These are phyloP conservation scores for Lentinula novae-zelandiae DNA, from an alignment of 1,284 basidiomycete genomes.

Conservation along the genomic window DNA sequence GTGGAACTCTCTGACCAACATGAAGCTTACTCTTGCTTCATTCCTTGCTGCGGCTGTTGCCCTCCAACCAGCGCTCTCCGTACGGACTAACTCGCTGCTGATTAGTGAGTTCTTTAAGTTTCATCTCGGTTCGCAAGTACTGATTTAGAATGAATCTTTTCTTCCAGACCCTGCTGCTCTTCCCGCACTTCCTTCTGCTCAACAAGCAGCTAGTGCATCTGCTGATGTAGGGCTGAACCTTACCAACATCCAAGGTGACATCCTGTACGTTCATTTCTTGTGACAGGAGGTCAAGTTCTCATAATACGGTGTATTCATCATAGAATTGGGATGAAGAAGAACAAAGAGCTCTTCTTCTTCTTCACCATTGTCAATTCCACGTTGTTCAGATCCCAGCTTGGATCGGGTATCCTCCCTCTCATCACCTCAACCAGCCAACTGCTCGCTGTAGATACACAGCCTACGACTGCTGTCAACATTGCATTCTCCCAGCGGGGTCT, in stretches of 20 bases:
- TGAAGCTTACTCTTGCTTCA: not conserved
- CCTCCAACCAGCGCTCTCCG: not conserved
- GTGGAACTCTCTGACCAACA: not conserved
- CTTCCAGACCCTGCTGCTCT: conserved; percentile 15
- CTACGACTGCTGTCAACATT: conserved; percentile 27
- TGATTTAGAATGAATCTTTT: not conserved
- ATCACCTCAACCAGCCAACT: conserved; percentile 26
- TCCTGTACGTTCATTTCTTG: conserved; percentile 13
- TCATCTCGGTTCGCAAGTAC: not conserved
- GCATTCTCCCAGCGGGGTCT: conserved; percentile 28
- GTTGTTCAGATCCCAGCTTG: conserved; percentile 22
- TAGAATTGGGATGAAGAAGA: conserved; percentile 28
- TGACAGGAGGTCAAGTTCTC: not conserved
- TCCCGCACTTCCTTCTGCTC: conserved; percentile 16
- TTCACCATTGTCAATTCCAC: conserved; percentile 24
- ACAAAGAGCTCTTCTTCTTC: conserved; percentile 27
- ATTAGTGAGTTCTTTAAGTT: not conserved
- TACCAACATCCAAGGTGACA: conserved; percentile 23
- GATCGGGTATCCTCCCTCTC: conserved; percentile 24
- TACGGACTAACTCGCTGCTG: not conserved
- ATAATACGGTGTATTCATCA: not conserved
- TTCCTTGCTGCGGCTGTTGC: not conserved
- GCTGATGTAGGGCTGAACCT: conserved; percentile 16
- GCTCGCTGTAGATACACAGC: conserved; percentile 19
- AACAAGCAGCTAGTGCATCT: conserved; percentile 12